A percentile compares a stretch with the other conserved stretches of the same genome.
Evolutionary conservation across 352 stramenopile species (phyloP).

Genomic region (Phytophthora lateralis): DNA sequence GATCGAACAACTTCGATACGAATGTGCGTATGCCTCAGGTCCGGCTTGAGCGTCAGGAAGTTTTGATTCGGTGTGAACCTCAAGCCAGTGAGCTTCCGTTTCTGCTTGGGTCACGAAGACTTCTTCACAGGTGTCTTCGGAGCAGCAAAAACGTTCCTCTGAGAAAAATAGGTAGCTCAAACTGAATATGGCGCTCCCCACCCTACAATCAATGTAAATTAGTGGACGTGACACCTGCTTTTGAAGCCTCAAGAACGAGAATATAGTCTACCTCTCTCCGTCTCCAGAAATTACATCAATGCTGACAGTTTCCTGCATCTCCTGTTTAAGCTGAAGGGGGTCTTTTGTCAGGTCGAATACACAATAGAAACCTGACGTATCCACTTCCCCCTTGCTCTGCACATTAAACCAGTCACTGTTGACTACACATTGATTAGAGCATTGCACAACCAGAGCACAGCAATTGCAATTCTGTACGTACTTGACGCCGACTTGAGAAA

Average conservation of each 20-base stretch:
- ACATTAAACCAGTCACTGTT: constrained; percentile 43
- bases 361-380: constrained; percentile 44
- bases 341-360: constrained; percentile 50
- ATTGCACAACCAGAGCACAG: neutral
- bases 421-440: constrained; percentile 30
- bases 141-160: constrained; percentile 52
- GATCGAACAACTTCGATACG: constrained; percentile 59
- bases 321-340: constrained; percentile 43
- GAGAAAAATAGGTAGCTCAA: constrained; percentile 81
- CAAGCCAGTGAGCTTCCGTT: constrained; percentile 42
- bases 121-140: constrained; percentile 34
- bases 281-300: constrained; percentile 45
- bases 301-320: constrained; percentile 49
- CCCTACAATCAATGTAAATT: constrained; percentile 14
- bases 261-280: constrained; percentile 23
- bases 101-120: constrained; percentile 42
- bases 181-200: constrained; percentile 62
- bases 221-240: neutral
- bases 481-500: constrained; percentile 41
- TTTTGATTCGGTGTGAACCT: constrained; percentile 32
- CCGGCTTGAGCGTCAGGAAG: constrained; percentile 17
- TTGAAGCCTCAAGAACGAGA: neutral
- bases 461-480: constrained; percentile 20
- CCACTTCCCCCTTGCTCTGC: constrained; percentile 41
- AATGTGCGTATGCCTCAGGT: constrained; percentile 29